Percentiles rank a stretch among this genome's conserved stretches.
Evolutionary conservation across 2,329 filamentous ascomycete genomes (phyloP).

Genomic region (Pseudogymnoascus sp.): DNA sequence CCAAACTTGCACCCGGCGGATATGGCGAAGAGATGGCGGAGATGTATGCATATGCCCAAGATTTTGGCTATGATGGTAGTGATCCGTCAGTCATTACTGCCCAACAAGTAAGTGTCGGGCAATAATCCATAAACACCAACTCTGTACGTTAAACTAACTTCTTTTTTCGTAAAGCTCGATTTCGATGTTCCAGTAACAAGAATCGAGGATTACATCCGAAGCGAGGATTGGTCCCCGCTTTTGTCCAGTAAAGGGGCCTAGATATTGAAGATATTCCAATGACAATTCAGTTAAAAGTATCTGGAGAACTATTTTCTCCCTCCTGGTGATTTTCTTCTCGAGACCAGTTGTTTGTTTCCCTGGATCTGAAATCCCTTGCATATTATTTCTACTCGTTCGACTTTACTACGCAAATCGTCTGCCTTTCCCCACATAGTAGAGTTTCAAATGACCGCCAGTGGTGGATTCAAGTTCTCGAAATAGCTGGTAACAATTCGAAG

Average conservation of each 20-base stretch:
- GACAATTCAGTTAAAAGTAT: neutral
- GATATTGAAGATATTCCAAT: neutral
- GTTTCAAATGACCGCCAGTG: neutral
- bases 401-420: neutral
- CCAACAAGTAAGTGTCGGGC: constrained; percentile 16
- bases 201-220: constrained; percentile 11
- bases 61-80: constrained; percentile 32
- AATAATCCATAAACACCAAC: neutral
- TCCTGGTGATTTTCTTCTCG: neutral
- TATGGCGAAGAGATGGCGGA: constrained; percentile 30
- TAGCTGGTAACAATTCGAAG: neutral
- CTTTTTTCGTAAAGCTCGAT: neutral
- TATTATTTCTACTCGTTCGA: neutral
- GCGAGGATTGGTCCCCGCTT: constrained; percentile 12
- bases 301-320: neutral
- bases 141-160: neutral
- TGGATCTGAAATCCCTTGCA: neutral
- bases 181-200: constrained; percentile 7
- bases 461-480: neutral
- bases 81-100: constrained; percentile 24
- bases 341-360: neutral
- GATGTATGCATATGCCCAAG: constrained; percentile 20
- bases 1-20: constrained; percentile 25
- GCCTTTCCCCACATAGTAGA: neutral
- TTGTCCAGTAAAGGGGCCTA: neutral